These are phyloP conservation scores for Rhododendron kiyosumense DNA, from an alignment of 148 eudicot genomes.

Conservation along the genomic window DNA sequence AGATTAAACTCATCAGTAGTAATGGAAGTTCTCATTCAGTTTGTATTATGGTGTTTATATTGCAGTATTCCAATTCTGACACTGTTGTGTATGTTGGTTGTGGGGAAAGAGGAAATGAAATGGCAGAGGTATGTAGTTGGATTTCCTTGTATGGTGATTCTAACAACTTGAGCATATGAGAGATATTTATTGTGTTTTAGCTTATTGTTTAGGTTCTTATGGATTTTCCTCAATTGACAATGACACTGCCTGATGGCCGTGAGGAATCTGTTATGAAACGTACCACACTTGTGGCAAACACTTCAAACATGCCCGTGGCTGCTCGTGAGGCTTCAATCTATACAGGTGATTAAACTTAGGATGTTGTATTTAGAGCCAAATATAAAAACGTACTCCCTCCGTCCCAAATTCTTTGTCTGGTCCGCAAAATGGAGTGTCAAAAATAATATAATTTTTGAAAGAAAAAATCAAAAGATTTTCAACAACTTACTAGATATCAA, in stretches of 20 bases:
- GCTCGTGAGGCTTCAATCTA: conserved; percentile 99
- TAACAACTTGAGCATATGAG: neutral
- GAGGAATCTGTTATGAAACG: conserved; percentile 99
- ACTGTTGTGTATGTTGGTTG: conserved; percentile 99
- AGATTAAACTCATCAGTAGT: neutral
- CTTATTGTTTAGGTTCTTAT: conserved; percentile 67
- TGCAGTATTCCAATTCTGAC: conserved; percentile 98
- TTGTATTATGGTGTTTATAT: conserved; percentile 1
- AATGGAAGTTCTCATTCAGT: neutral
- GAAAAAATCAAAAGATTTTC: too few relatives aligned
- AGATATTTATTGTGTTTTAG: neutral
- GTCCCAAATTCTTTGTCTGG: too few relatives aligned
- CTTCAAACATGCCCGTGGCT: conserved; percentile 99
- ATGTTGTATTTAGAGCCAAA: neutral
- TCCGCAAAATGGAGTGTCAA: too few relatives aligned
- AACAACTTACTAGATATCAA: too few relatives aligned
- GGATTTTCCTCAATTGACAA: conserved; percentile 99
- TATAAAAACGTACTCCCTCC: conserved; percentile 43
- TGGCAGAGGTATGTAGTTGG: conserved; percentile 80
- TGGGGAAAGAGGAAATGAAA: conserved; percentile 99
- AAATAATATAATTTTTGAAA: too few relatives aligned
- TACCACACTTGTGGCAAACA: conserved; percentile 98
- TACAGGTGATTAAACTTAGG: conserved; percentile 48
- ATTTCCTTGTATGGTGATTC: conserved; percentile 1
- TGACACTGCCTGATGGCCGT: conserved; percentile 99